Evolutionary conservation across 768 basidiomycete species (phyloP).

Genomic region (Suillus cothurnatus): DNA sequence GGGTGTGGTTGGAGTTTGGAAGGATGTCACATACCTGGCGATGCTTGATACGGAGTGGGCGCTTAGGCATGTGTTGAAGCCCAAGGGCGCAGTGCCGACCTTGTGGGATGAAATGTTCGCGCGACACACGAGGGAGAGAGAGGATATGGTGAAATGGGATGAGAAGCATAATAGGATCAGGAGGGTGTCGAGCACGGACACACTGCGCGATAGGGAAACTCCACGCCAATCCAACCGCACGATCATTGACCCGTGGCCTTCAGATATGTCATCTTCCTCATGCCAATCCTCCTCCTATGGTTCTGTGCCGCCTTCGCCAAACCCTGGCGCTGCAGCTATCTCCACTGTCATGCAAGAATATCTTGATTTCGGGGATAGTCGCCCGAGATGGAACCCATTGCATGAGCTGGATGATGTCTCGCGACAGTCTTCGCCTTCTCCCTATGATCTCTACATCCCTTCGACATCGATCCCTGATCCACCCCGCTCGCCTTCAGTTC

Average conservation of each 20-base stretch:
- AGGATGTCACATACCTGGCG: slow-evolving; percentile 60
- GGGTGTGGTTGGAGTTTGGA: slow-evolving; percentile 49
- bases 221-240: slow-evolving; percentile 18
- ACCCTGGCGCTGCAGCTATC: slow-evolving; percentile 7
- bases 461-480: slow-evolving; percentile 17
- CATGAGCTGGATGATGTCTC: background rate
- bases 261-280: slow-evolving; percentile 14
- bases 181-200: slow-evolving; percentile 45
- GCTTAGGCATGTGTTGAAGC: slow-evolving; percentile 27
- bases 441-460: slow-evolving; percentile 25
- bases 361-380: slow-evolving; percentile 8
- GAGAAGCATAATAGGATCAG: slow-evolving; percentile 31
- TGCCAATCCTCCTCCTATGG: slow-evolving; percentile 18
- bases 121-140: slow-evolving; percentile 59
- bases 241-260: slow-evolving; percentile 7
- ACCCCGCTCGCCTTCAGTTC: slow-evolving; percentile 21
- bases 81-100: slow-evolving; percentile 34
- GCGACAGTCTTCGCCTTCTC: slow-evolving; percentile 18
- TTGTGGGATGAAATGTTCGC: slow-evolving; percentile 66
- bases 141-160: slow-evolving; percentile 58
- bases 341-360: slow-evolving; percentile 16
- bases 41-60: slow-evolving; percentile 66
- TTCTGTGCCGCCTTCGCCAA: slow-evolving; percentile 27
- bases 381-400: slow-evolving; percentile 13
- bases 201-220: slow-evolving; percentile 32